These are phyloP conservation scores for Amanita pseudoporphyria DNA, from an alignment of 768 basidiomycete species.

Conservation along the genomic window DNA sequence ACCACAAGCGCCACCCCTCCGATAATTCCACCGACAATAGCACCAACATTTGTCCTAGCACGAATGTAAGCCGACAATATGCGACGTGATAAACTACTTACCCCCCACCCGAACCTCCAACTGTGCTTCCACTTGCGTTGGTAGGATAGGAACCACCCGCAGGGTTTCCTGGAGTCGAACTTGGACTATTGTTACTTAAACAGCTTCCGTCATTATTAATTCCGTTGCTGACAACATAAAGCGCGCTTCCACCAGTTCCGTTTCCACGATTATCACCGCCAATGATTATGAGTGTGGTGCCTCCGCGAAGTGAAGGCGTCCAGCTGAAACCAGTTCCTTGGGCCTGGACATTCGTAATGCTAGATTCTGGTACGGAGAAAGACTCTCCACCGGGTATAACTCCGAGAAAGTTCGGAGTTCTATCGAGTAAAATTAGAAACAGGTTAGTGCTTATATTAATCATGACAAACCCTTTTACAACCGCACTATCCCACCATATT, in stretches of 20 bases:
- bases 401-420: constrained; percentile 54
- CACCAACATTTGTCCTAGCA: constrained; percentile 24
- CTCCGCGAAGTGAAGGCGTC: constrained; percentile 53
- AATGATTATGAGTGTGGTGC: constrained; percentile 57
- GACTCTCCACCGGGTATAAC: constrained; percentile 77
- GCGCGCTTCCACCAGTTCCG: constrained; percentile 58
- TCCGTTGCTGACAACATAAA: constrained; percentile 46
- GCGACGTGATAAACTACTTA: constrained; percentile 5
- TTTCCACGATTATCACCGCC: constrained; percentile 59
- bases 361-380: constrained; percentile 47
- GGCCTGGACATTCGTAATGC: constrained; percentile 29
- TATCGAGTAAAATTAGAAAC: constrained; percentile 20
- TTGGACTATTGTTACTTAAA: constrained; percentile 51
- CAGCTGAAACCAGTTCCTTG: constrained; percentile 62
- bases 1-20: constrained; percentile 43
- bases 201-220: constrained; percentile 42
- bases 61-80: background rate
- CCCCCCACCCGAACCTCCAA: constrained; percentile 17
- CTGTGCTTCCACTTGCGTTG: constrained; percentile 27
- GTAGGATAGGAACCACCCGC: constrained; percentile 71
- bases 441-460: background rate
- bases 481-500: constrained; percentile 51
- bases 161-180: constrained; percentile 67
- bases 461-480: constrained; percentile 42
- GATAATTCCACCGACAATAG: constrained; percentile 50